Evolutionary conservation across 495 filamentous ascomycete species (phyloP).

Genomic region (Aspergillus bridgeri): DNA sequence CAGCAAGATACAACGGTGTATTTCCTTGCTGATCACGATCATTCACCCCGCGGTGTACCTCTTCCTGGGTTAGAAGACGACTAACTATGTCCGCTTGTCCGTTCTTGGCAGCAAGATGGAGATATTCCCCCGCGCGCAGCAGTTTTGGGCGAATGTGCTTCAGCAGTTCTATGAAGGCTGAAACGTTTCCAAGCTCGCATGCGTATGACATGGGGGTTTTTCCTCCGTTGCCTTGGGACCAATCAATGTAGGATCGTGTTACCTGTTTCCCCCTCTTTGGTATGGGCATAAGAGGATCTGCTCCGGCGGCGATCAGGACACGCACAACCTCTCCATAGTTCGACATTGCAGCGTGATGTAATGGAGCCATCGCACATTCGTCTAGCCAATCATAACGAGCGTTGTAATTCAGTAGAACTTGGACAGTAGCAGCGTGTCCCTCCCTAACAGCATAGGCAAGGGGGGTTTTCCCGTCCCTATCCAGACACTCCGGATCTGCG

Average conservation of each 20-base stretch:
- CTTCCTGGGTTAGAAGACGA: background rate
- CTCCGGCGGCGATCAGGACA: background rate
- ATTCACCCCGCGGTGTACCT: background rate
- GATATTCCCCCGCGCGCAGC: background rate
- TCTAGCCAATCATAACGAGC: constrained; percentile 14
- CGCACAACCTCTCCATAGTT: constrained; percentile 5
- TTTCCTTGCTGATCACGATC: background rate
- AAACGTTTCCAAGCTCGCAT: background rate
- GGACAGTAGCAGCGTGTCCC: constrained; percentile 18
- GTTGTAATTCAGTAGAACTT: constrained; percentile 18
- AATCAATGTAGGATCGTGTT: no score
- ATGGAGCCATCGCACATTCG: constrained; percentile 16
- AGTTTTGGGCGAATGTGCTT: background rate
- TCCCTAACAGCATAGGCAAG: constrained; percentile 19
- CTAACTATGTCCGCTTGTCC: background rate
- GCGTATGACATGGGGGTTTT: background rate
- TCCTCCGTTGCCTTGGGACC: no score
- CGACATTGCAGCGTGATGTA: constrained; percentile 21
- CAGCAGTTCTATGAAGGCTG: background rate
- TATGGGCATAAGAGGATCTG: background rate
- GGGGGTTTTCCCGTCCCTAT: constrained; percentile 15
- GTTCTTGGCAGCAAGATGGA: background rate
- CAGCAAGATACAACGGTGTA: background rate
- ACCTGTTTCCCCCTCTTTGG: no score
- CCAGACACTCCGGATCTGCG: constrained; percentile 4